These are phyloP conservation scores for Plenodomus tracheiphilus DNA, from an alignment of 2,329 filamentous ascomycete genomes.

Conservation along the genomic window DNA sequence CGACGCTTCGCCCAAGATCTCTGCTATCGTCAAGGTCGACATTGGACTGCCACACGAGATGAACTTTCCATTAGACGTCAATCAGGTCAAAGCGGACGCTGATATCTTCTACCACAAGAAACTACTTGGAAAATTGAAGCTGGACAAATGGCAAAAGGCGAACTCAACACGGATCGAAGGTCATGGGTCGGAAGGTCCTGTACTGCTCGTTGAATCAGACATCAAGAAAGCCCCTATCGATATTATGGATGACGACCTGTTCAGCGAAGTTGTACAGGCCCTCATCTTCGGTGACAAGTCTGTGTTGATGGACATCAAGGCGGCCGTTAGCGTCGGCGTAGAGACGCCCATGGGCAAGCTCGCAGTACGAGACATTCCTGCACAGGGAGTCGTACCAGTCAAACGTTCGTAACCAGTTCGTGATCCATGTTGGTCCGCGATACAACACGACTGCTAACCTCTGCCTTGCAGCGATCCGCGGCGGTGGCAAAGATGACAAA, in stretches of 20 bases:
- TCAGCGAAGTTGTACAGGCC: constrained; percentile 78
- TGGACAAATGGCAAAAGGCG: constrained; percentile 81
- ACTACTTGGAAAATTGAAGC: constrained; percentile 78
- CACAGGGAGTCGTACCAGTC: constrained; percentile 80
- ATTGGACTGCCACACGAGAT: constrained; percentile 81
- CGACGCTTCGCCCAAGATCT: constrained; percentile 75
- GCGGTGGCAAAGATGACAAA: constrained; percentile 47
- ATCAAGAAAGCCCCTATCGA: constrained; percentile 80
- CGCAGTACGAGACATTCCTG: constrained; percentile 80
- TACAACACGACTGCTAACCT: constrained; percentile 33
- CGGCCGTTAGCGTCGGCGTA: constrained; percentile 80
- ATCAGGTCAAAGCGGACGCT: constrained; percentile 73
- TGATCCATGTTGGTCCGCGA: constrained; percentile 29
- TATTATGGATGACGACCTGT: constrained; percentile 77
- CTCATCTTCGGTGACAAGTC: constrained; percentile 74
- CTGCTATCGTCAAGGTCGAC: constrained; percentile 78
- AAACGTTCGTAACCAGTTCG: constrained; percentile 80
- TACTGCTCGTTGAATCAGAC: constrained; percentile 73
- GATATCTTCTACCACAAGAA: constrained; percentile 78
- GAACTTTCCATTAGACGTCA: constrained; percentile 81
- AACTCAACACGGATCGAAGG: constrained; percentile 73
- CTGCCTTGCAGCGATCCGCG: constrained; percentile 39
- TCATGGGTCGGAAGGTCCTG: constrained; percentile 60
- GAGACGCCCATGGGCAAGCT: constrained; percentile 80
- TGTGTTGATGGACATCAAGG: constrained; percentile 74